Evolutionary conservation across 116 monocot genomes (phyloP).

Genomic region (Phalaenopsis hybrid): DNA sequence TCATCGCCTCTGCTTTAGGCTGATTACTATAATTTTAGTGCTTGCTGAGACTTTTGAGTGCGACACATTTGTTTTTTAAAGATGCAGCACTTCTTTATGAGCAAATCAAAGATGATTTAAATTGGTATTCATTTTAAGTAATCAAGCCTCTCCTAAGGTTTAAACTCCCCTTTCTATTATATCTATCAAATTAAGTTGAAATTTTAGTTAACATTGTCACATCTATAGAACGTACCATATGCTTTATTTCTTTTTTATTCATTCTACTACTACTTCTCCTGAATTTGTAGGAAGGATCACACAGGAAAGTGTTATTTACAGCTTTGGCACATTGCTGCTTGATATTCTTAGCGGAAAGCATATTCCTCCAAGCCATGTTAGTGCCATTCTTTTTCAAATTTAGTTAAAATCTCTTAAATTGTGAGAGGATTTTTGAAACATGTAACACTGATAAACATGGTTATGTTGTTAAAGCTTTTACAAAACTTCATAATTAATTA

Average conservation of each 20-base stretch:
- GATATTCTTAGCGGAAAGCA: conserved; percentile 49
- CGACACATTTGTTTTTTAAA: not conserved
- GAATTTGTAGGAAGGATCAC: conserved; percentile 75
- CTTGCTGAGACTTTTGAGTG: not conserved
- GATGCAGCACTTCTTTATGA: not conserved
- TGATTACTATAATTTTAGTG: not conserved
- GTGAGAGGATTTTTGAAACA: not conserved
- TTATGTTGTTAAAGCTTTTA: not conserved
- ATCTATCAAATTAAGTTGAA: not conserved
- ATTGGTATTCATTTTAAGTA: not conserved
- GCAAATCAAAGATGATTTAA: not conserved
- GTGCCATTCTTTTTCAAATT: conserved; percentile 13
- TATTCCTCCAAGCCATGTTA: conserved; percentile 87
- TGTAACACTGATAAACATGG: not conserved
- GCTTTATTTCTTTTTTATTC: not conserved
- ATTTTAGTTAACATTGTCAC: not conserved
- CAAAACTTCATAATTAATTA: not conserved
- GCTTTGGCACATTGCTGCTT: conserved; percentile 89
- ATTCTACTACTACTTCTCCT: conserved; percentile 8
- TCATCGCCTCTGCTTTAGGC: not conserved
- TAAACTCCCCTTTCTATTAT: not conserved
- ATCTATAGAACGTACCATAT: not conserved
- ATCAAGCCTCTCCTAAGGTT: not conserved
- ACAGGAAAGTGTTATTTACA: conserved; percentile 93
- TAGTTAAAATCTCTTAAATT: not conserved